Conservation (phyloP, 2,329 filamentous ascomycete genomes). For the Xylogone sp. region DNA sequence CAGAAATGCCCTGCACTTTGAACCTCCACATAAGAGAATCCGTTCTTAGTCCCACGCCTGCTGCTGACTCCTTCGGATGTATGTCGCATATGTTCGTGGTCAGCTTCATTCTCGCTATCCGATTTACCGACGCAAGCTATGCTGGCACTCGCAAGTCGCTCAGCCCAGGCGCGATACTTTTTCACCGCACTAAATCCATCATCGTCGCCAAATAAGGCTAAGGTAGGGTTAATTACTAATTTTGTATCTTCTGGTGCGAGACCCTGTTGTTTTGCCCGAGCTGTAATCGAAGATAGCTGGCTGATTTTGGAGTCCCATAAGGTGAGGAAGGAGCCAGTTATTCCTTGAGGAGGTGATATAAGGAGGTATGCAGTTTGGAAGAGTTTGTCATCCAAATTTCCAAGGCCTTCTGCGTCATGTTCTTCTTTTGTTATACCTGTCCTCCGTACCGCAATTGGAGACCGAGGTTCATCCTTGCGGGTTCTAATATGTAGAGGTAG, state of each 20-base stretch:
- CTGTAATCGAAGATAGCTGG: neutral
- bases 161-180: conserved; percentile 64
- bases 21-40: conserved; percentile 40
- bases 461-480: conserved; percentile 7
- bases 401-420: conserved; percentile 12
- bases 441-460: conserved; percentile 4
- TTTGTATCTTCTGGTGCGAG: conserved; percentile 36
- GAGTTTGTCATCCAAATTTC: conserved; percentile 8
- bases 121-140: conserved; percentile 2
- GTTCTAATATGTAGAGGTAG: neutral
- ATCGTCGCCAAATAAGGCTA: conserved; percentile 70
- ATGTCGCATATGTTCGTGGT: too few species aligned
- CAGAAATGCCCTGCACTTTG: conserved; percentile 51
- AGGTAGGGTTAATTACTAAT: conserved; percentile 53
- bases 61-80: neutral
- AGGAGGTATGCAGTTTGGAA: conserved; percentile 54
- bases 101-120: neutral
- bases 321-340: conserved; percentile 59
- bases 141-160: conserved; percentile 37
- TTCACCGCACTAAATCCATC: conserved; percentile 69
- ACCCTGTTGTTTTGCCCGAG: conserved; percentile 18
- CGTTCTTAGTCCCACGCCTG: neutral
- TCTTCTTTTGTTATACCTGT: conserved; percentile 3
- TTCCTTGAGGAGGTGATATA: conserved; percentile 62
- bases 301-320: conserved; percentile 31